Conservation (phyloP, 495 filamentous ascomycete species). For the Hypoxylon lenormandii region DNA sequence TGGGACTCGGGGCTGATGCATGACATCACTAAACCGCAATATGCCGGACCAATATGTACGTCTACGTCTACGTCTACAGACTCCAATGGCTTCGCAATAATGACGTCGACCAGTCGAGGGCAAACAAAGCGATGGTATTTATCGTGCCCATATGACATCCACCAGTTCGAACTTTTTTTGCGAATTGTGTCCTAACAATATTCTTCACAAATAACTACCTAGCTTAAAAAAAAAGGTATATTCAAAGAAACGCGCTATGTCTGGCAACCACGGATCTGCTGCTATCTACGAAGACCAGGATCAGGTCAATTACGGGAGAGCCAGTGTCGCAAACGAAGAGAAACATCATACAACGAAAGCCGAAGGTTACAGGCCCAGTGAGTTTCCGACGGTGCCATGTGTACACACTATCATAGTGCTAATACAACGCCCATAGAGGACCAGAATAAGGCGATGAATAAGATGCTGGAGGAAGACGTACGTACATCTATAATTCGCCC, state of each 20-base stretch:
- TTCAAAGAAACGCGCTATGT: no score
- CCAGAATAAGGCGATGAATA: constrained; percentile 44
- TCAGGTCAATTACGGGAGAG: constrained; percentile 39
- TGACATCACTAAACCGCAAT: constrained; percentile 40
- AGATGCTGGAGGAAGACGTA: constrained; percentile 46
- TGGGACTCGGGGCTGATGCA: constrained; percentile 1
- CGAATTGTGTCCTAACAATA: neutral
- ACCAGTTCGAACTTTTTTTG: no score
- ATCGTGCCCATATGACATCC: no score
- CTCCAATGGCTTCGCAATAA: constrained; percentile 24
- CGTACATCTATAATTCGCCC: neutral
- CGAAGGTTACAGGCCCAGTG: constrained; percentile 43
- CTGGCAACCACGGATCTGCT: constrained; percentile 28
- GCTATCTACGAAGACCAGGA: constrained; percentile 37
- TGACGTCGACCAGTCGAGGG: constrained; percentile 13
- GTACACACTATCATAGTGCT: neutral
- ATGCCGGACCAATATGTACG: constrained; percentile 9
- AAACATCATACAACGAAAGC: constrained; percentile 41
- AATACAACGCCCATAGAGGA: constrained; percentile 33
- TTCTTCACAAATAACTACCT: neutral
- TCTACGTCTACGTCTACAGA: no score
- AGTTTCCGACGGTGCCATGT: neutral
- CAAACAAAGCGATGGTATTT: neutral
- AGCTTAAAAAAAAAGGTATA: no score
- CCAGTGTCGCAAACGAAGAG: constrained; percentile 33